phyloP scores from a whole-genome alignment of 768 basidiomycete species.

The Amyloporia xantha region DNA sequence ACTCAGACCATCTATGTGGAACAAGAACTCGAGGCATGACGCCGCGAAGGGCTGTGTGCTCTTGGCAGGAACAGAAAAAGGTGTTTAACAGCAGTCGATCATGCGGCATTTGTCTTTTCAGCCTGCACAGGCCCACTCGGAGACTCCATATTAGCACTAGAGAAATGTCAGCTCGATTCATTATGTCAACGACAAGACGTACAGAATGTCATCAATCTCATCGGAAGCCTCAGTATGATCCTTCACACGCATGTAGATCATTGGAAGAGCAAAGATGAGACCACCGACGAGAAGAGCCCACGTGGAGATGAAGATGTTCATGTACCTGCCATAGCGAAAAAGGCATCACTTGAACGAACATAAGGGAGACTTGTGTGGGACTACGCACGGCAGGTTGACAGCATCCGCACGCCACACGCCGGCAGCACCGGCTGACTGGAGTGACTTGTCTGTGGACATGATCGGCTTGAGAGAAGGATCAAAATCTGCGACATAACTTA shows the following conservation, averaged over 20 bases:
- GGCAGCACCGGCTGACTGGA: slow-evolving; percentile 73
- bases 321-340: slow-evolving; percentile 38
- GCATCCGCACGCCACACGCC: slow-evolving; percentile 70
- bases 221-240: slow-evolving; percentile 41
- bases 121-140: too few relatives aligned
- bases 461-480: too few relatives aligned
- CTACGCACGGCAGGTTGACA: slow-evolving; percentile 49
- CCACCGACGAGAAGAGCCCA: slow-evolving; percentile 67
- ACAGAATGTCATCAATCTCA: slow-evolving; percentile 11
- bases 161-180: not conserved
- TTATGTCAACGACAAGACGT: not conserved
- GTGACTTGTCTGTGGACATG: slow-evolving; percentile 62
- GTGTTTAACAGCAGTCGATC: too few relatives aligned
- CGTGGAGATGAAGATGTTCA: slow-evolving; percentile 68
- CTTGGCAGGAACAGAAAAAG: too few relatives aligned
- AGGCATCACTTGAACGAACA: not conserved
- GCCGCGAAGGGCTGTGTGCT: too few relatives aligned
- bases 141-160: not conserved
- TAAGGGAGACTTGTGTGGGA: too few relatives aligned
- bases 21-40: too few relatives aligned
- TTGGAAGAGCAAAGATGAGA: slow-evolving; percentile 60
- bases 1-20: too few relatives aligned
- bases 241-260: slow-evolving; percentile 67
- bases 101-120: too few relatives aligned
- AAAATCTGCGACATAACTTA: slow-evolving; percentile 38